These are phyloP conservation scores for Dimocarpus longan DNA, from an alignment of 345 rosid genomes.

Conservation along the genomic window DNA sequence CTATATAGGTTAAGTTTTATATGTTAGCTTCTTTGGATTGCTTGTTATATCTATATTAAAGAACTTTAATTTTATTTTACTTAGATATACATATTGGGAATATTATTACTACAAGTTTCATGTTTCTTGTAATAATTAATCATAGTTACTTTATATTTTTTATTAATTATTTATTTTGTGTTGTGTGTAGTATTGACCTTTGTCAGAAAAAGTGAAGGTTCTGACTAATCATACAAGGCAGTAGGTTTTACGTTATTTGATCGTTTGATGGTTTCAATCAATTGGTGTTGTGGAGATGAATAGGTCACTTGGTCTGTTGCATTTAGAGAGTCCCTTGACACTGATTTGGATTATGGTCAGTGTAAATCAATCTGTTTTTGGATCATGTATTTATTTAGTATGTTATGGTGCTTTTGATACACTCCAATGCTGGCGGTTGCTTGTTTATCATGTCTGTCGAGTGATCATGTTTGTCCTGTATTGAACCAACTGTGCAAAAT, in stretches of 20 bases:
- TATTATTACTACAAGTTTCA: slow-evolving; percentile 4
- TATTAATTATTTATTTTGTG: not conserved
- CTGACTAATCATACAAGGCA: not conserved
- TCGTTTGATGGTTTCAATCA: not conserved
- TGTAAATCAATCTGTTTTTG: not conserved
- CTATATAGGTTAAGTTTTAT: not conserved
- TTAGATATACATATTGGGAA: not conserved
- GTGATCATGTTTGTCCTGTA: not conserved
- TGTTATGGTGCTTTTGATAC: not conserved
- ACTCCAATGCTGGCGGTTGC: not conserved
- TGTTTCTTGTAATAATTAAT: not conserved
- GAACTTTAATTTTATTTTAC: not conserved
- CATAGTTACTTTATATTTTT: not conserved
- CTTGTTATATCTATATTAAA: not conserved
- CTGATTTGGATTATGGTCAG: not conserved
- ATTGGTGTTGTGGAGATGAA: not conserved
- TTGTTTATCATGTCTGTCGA: not conserved
- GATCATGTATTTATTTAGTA: too few relatives aligned
- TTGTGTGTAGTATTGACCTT: too few relatives aligned
- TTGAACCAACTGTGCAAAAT: not conserved
- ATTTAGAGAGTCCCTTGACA: not conserved
- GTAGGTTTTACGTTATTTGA: not conserved
- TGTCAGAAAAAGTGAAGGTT: not conserved
- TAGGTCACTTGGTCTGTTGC: not conserved
- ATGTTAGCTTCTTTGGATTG: not conserved